Base-by-base conservation (phyloP, 768 basidiomycete species). In the Suillus subalutaceus region DNA sequence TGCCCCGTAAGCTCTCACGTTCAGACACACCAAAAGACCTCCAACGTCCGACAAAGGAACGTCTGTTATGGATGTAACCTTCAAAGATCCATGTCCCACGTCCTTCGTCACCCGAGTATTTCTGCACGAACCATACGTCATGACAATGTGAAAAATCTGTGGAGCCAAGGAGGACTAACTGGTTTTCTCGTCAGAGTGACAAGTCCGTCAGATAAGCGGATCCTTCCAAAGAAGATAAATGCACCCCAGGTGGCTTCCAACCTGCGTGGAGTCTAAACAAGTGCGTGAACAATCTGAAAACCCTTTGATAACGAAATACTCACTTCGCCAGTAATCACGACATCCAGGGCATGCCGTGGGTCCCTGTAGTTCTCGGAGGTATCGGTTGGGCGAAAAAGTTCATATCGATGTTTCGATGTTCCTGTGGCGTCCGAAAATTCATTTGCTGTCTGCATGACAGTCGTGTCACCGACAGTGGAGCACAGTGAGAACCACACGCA, bases 171-270 rank as follows among this genome's bases (percentile, higher is more conserved):
- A 63, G 41, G 62, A 67, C 85, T 67, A 70, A 90, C 89, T 70
- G 88, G 85, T 77, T 86, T 82, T 72, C 90, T 83, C 73, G 83
- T 84, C 73, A 92, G 78, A 58, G 81, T 79, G 67, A 93, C 83
- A 70, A 81, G 75, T 20, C 90, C 91, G 72, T 90, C 86, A 46
- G 79, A 79, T 35, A 78, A 66, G 41, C 84, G 79, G 55, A 91
- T 81, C 32, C 85, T 79, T 59, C 91, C 91, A 13, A 80, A 79
- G 71, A 88, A 86, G 65, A 74, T 82, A 74, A 85, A 91, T 13
- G 86, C 85, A 6, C 87, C 89, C 90, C 91, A 93, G 9, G 88
- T 87, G 46, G 79, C 78, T 66, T 87, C 86, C 63, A 87, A 85
- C 57, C 81, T 80, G 57, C 70, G 75, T 55, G 83, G 77, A 2